Evolutionary conservation across 352 stramenopile species (phyloP), one percentile per base, ranked within the genome.

Genomic region (Aphanomyces astaci): DNA sequence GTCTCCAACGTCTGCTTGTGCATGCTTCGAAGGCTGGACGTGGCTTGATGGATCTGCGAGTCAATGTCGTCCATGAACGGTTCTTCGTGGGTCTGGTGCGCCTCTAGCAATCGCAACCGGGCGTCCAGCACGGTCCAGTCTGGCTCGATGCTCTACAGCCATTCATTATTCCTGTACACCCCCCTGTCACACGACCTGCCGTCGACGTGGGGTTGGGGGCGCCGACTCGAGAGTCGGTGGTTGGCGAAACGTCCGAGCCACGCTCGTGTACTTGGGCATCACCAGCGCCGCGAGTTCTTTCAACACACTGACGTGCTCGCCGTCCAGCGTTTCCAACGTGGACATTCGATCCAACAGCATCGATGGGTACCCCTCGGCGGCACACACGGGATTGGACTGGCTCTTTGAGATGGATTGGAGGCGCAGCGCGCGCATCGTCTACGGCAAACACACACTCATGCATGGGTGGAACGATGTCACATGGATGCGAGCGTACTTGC

Each of bases 251-350:
- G 31, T 11, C 24, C 59, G 30, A 2, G 62, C 62, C 15, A 87
- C 66, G 0, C 78, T 81, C 0, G 80, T 72, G 62, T 90, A 92
- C 43, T 80, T 83, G 24, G 84, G 84, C 82, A 92, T 92, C 19
- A 78, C 71, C 13, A 90, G 64, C 17, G 65, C 78, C 13, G 74
- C 78, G 31, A 90, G 73, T 46, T 90, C 78, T 43, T 74, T 76
- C 30, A 92, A 66, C 15, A 92, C 70, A 13, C 73, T 68, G 0
- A 81, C 76, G 49, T 90, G 80, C 79, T 92, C 84, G 63, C 90
- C 84, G 24, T 92, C 84, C 15, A 92, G 72, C 2, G 83, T 64
- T 53, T 76, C 66, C 10, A 91, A 63, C 19, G 52, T 70, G 7
- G 79, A 80, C 7, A 89, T 73, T 39, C 89, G 79, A 72, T 81